phyloP scores from a whole-genome alignment of 331 rosid genomes.

The Dryas integrifolia region DNA sequence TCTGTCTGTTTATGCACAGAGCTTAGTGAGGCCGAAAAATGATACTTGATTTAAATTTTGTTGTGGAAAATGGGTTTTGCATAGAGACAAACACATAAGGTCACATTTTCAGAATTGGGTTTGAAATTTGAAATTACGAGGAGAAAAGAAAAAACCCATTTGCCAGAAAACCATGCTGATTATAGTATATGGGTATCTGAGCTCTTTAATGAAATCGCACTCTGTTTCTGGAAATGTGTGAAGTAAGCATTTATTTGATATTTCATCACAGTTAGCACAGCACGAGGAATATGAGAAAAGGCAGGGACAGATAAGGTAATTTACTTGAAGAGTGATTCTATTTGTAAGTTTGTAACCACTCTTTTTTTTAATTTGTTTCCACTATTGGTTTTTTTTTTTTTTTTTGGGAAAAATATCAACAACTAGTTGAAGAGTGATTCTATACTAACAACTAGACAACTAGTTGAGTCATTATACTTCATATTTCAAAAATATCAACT shows the following conservation, averaged over 20 bases:
- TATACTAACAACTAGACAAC: too few relatives aligned
- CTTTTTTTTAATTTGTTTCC: too few relatives aligned
- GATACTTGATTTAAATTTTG: conserved; percentile 11
- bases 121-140: conserved; percentile 34
- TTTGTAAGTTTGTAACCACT: too few relatives aligned
- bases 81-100: conserved; percentile 1
- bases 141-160: not conserved
- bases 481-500: too few relatives aligned
- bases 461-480: too few relatives aligned
- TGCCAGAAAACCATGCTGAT: conserved; percentile 26
- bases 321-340: too few relatives aligned
- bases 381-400: too few relatives aligned
- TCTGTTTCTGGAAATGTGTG: conserved; percentile 7
- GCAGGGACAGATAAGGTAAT: not conserved
- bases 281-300: not conserved
- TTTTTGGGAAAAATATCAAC: too few relatives aligned
- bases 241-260: conserved; percentile 12
- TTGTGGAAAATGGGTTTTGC: not conserved
- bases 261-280: conserved; percentile 1
- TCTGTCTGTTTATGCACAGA: conserved; percentile 6
- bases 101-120: conserved; percentile 13
- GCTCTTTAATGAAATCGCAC: conserved; percentile 3
- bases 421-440: too few relatives aligned
- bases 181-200: conserved; percentile 1
- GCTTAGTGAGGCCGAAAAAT: not conserved